A percentile compares a stretch with the other conserved stretches of the same genome.
Conservation (phyloP, 116 monocot species). For the Cymodocea nodosa region DNA sequence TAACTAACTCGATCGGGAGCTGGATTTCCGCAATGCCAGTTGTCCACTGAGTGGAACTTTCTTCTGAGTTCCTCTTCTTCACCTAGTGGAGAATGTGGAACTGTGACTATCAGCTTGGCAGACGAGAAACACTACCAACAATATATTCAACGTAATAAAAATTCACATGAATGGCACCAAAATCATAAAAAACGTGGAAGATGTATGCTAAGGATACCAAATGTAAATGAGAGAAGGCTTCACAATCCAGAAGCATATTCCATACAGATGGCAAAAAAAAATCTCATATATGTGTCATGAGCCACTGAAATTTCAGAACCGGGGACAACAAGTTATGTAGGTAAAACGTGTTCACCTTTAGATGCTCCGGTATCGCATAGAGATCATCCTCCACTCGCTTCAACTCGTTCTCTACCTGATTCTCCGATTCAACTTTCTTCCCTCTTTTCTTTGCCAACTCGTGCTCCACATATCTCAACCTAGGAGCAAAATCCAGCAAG, state of each 20-base stretch:
- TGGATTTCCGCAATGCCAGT: slow-evolving; percentile 97
- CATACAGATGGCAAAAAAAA: too few relatives aligned
- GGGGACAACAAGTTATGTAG: too few relatives aligned
- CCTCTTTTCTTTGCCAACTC: slow-evolving; percentile 75
- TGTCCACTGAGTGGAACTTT: slow-evolving; percentile 96
- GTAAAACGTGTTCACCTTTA: slow-evolving; percentile 31
- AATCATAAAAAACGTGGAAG: too few relatives aligned
- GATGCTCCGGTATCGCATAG: slow-evolving; percentile 81
- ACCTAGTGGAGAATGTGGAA: slow-evolving; percentile 27
- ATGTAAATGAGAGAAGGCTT: too few relatives aligned
- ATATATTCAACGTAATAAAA: too few relatives aligned
- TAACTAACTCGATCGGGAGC: slow-evolving; percentile 67
- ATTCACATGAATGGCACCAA: too few relatives aligned
- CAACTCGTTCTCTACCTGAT: slow-evolving; percentile 55
- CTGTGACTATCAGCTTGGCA: neutral
- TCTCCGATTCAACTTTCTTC: slow-evolving; percentile 31
- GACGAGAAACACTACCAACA: neutral
- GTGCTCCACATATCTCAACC: slow-evolving; percentile 90
- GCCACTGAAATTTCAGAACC: too few relatives aligned
- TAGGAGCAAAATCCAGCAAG: slow-evolving; percentile 3
- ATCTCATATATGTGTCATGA: too few relatives aligned
- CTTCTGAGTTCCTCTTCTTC: slow-evolving; percentile 93
- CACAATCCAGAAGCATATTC: too few relatives aligned
- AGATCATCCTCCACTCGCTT: slow-evolving; percentile 54
- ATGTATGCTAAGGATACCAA: too few relatives aligned